These are phyloP conservation scores for Nothophoma quercina DNA, from an alignment of 2,329 filamentous ascomycete genomes.

Conservation along the genomic window DNA sequence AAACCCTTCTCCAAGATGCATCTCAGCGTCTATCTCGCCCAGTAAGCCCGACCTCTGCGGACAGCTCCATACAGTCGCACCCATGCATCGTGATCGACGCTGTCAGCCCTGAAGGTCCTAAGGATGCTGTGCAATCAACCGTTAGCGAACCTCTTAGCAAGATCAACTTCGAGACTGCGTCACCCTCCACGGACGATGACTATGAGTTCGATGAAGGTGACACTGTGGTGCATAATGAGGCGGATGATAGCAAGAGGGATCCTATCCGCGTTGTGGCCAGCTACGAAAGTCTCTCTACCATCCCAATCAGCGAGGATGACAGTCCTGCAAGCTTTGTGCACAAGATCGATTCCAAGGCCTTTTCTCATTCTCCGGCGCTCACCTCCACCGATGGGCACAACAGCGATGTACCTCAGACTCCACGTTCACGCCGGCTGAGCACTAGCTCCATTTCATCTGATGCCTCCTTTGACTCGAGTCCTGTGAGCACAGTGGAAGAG, in stretches of 20 bases:
- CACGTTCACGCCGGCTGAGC: constrained; percentile 41
- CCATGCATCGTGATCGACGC: constrained; percentile 10
- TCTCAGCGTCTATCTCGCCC: background rate
- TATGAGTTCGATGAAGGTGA: constrained; percentile 47
- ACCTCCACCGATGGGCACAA: constrained; percentile 27
- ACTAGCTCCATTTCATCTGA: constrained; percentile 40
- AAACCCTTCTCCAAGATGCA: background rate
- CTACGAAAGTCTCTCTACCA: constrained; percentile 7
- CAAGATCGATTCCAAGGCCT: constrained; percentile 2
- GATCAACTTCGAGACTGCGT: background rate
- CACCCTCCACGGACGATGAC: constrained; percentile 28
- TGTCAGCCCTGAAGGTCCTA: background rate
- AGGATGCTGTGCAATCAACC: background rate
- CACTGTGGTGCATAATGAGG: constrained; percentile 43
- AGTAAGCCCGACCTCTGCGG: background rate
- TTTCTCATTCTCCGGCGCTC: constrained; percentile 30
- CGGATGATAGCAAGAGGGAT: constrained; percentile 21
- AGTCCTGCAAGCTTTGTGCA: constrained; percentile 7
- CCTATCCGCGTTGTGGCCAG: constrained; percentile 2
- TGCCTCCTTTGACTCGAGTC: constrained; percentile 44
- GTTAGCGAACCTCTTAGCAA: background rate
- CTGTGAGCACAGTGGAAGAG: constrained; percentile 39
- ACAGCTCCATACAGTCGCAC: background rate
- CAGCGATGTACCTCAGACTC: constrained; percentile 40
- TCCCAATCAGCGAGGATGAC: constrained; percentile 7